Conservation (phyloP, 108 stramenopile species). For the Cyclotella kingstonii region DNA sequence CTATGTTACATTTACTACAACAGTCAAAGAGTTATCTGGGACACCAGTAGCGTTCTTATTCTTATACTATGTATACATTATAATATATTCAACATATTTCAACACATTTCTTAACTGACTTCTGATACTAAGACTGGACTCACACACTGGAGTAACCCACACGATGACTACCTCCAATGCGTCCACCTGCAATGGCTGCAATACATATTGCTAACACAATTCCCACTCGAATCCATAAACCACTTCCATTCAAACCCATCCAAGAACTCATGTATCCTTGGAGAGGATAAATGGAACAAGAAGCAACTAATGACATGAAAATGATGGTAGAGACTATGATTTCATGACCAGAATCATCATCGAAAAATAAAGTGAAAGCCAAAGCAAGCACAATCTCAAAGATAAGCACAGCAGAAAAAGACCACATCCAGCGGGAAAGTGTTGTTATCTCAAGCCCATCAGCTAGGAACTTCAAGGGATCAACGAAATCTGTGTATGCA, state of each 20-base stretch:
- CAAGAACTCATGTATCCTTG: slow-evolving; percentile 35
- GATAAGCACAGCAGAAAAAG: slow-evolving; percentile 18
- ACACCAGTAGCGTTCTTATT: too few relatives aligned
- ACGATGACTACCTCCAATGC: slow-evolving; percentile 14
- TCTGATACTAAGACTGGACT: background rate
- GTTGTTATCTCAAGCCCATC: slow-evolving; percentile 40
- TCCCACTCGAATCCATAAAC: slow-evolving; percentile 21
- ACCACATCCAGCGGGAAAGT: slow-evolving; percentile 34
- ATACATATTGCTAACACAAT: slow-evolving; percentile 25
- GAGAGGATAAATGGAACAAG: slow-evolving; percentile 16
- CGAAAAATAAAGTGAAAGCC: slow-evolving; percentile 27
- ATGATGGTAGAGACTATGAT: slow-evolving; percentile 24
- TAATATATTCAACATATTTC: too few relatives aligned
- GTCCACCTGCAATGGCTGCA: slow-evolving; percentile 35
- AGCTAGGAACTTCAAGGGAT: slow-evolving; percentile 25
- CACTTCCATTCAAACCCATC: slow-evolving; percentile 29
- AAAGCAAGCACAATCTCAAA: slow-evolving; percentile 25
- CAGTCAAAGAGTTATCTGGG: too few relatives aligned
- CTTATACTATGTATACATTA: too few relatives aligned
- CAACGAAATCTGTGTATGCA: slow-evolving; percentile 37
- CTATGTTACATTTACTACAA: too few relatives aligned
- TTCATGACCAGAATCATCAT: slow-evolving; percentile 41
- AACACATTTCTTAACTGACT: too few relatives aligned
- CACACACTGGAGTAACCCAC: slow-evolving; percentile 20
- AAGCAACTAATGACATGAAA: slow-evolving; percentile 22